Conservation (phyloP, 2,329 filamentous ascomycete species). For the Hymenoscyphus scutula region DNA sequence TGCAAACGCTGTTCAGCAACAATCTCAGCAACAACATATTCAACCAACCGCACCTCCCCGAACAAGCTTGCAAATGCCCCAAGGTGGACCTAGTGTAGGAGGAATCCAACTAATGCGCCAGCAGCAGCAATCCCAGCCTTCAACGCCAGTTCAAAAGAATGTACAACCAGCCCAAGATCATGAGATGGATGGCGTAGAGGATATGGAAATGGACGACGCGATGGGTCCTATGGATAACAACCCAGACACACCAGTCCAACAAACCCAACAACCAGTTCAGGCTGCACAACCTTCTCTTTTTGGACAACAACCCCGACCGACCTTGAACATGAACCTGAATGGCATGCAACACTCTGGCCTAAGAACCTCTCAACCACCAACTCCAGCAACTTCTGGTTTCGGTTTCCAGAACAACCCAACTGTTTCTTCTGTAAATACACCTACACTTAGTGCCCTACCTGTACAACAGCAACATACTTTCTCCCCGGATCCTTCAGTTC, state of each 20-base stretch:
- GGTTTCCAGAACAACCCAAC: conserved; percentile 90
- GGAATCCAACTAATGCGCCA: conserved; percentile 38
- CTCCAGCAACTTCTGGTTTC: conserved; percentile 74
- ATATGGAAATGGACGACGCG: conserved; percentile 96
- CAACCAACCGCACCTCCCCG: conserved; percentile 26
- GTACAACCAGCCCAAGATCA: conserved; percentile 38
- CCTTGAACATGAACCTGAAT: conserved; percentile 72
- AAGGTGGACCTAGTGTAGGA: conserved; percentile 31
- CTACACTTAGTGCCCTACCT: conserved; percentile 77
- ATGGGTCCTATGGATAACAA: conserved; percentile 64
- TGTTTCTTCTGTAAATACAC: conserved; percentile 95
- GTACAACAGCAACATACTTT: conserved; percentile 50
- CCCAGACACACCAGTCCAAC: conserved; percentile 43
- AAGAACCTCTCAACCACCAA: conserved; percentile 80
- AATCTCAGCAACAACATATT: conserved; percentile 42
- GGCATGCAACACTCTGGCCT: conserved; percentile 74
- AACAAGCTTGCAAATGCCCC: conserved; percentile 33
- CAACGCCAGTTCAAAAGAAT: conserved; percentile 33
- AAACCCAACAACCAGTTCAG: conserved; percentile 59
- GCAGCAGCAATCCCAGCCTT: conserved; percentile 36
- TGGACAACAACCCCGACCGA: conserved; percentile 63
- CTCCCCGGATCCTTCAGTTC: conserved; percentile 60
- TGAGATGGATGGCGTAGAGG: conserved; percentile 82
- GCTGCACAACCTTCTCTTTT: conserved; percentile 65
- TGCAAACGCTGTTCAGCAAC: conserved; percentile 45